Base-by-base conservation (phyloP, 805 yeast species). In the Zygotorulaspora florentina region DNA sequence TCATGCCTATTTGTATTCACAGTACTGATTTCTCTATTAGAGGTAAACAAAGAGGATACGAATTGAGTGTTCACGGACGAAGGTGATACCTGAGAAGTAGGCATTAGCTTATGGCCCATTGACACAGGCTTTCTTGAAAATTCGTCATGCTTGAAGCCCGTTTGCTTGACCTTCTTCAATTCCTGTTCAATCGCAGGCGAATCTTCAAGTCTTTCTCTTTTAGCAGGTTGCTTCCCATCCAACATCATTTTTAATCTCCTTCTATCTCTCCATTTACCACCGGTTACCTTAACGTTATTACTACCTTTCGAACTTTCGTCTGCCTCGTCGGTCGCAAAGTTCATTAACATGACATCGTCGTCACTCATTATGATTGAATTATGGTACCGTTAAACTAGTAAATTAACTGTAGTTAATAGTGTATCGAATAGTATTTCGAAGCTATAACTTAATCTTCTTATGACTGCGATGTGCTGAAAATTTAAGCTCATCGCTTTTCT, bases 261-360 rank as follows among this genome's bases (percentile, higher is more conserved):
- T 51, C 95, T 75, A 46, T 87, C 95, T 56, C 77, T 83, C 96
- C 96, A 87, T 52, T 75, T 76, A 12, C 95, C 96, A 30, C 91
- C 91, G 2, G 76, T 70, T 2, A 80, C 75, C 58, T 75, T 80
- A 6, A 69, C 52, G 2, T 59, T 47, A 12, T 61, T 46, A 1
- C 53, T 35, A 0, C 50, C 47, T 36, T 51, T 41, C 36, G 57
- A 42, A 3, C 51, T 44, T 6, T 65, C 56, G 39, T 57, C 45
- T 8, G 54, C 48, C 8, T 65, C 61, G 9, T 53, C 59, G 3
- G 74, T 67, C 25, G 83, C 76, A 59, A 91, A 83, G 62, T 91
- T 91, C 58, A 91, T 63, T 57, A 90, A 66, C 66, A 90, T 59
- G 17, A 57, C 64, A 51, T 64, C 68, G 47, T 64, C 67, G 31